phyloP scores from a whole-genome alignment of 129 eudicot species.

The Apium graveolens region DNA sequence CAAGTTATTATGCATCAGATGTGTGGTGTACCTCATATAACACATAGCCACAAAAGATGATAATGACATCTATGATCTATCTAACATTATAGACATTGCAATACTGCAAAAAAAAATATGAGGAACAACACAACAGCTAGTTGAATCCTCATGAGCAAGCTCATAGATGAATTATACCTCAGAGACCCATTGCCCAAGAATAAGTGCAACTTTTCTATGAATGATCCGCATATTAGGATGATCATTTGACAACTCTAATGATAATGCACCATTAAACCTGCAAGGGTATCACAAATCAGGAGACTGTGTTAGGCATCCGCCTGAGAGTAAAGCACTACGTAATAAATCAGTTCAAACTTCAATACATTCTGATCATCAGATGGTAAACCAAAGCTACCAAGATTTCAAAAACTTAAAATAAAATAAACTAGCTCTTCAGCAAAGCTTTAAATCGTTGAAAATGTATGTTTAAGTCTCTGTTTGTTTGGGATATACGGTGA shows the following conservation, averaged over 20 bases:
- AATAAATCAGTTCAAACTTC: not conserved
- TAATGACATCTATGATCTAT: not conserved
- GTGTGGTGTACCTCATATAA: not conserved
- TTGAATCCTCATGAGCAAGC: slow-evolving; percentile 9
- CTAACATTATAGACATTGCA: not conserved
- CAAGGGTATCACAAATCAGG: slow-evolving; percentile 11
- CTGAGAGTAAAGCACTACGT: not conserved
- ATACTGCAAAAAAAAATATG: not conserved
- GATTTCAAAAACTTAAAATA: no score
- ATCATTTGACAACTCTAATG: slow-evolving; percentile 80
- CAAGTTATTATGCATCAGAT: not conserved
- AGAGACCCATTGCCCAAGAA: slow-evolving; percentile 99
- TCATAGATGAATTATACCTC: slow-evolving; percentile 50
- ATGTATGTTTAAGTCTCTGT: not conserved
- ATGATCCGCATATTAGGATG: slow-evolving; percentile 95
- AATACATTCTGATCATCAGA: not conserved
- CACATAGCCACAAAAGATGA: not conserved
- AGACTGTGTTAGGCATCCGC: not conserved
- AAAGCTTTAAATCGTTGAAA: not conserved
- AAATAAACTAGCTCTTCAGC: not conserved
- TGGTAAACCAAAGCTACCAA: not conserved
- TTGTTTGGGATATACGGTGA: not conserved
- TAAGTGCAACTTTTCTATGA: slow-evolving; percentile 94
- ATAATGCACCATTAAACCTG: slow-evolving; percentile 90
- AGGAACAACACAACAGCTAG: not conserved